Conservation (phyloP, 2,329 filamentous ascomycete genomes). For the Whalleya microplaca region DNA sequence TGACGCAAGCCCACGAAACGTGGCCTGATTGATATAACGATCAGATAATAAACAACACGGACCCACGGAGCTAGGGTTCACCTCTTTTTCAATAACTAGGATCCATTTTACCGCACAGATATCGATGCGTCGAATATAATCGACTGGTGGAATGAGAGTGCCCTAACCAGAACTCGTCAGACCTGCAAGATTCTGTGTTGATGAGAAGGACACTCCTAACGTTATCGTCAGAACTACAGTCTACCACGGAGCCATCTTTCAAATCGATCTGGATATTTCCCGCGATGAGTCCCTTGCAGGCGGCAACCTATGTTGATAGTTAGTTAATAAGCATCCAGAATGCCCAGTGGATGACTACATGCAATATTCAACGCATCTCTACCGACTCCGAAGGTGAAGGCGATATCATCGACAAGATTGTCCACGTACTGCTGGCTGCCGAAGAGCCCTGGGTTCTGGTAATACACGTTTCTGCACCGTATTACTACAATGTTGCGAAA, state of each 20-base stretch:
- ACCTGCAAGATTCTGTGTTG: neutral
- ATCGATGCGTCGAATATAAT: constrained; percentile 53
- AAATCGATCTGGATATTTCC: constrained; percentile 56
- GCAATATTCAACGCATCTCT: constrained; percentile 74
- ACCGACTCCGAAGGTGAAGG: constrained; percentile 67
- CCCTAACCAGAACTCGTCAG: constrained; percentile 48
- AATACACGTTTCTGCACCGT: constrained; percentile 73
- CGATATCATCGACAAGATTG: constrained; percentile 73
- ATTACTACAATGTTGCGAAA: constrained; percentile 7
- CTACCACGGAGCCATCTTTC: constrained; percentile 33
- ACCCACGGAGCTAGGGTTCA: constrained; percentile 33
- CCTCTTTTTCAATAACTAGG: constrained; percentile 80
- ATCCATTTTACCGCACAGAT: constrained; percentile 63
- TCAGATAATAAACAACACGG: constrained; percentile 16
- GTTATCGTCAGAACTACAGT: constrained; percentile 35
- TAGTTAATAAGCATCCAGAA: neutral
- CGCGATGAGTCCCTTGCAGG: constrained; percentile 71
- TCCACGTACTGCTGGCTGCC: constrained; percentile 70
- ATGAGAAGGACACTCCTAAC: constrained; percentile 27
- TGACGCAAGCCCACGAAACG: constrained; percentile 68
- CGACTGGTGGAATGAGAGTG: constrained; percentile 59
- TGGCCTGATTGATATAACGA: constrained; percentile 60
- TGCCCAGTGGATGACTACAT: constrained; percentile 29
- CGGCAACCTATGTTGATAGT: constrained; percentile 59
- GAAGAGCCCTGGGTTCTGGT: constrained; percentile 75